Percentiles rank a stretch among this genome's conserved stretches.
These are phyloP conservation scores for Kodamaea alishanica DNA, from an alignment of 1,139 yeast species.

Conservation along the genomic window DNA sequence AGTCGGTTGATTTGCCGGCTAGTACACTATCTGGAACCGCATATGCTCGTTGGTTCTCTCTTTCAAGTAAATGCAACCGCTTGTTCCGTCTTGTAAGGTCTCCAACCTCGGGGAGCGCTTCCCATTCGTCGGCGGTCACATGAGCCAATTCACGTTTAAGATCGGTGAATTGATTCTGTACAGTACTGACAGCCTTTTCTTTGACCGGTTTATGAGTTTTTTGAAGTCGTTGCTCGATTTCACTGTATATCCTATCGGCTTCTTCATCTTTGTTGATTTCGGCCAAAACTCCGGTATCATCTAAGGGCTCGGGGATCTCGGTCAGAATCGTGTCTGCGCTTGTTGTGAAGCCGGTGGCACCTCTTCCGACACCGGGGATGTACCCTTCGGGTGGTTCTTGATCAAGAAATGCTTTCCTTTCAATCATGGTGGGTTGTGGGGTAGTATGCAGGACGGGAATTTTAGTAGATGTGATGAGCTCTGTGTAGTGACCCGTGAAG, in stretches of 20 bases:
- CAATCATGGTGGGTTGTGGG: conserved; percentile 27
- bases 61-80: conserved; percentile 60
- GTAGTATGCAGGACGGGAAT: background rate
- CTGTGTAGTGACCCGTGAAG: background rate
- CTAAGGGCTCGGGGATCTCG: conserved; percentile 31
- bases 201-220: conserved; percentile 31
- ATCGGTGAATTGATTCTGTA: conserved; percentile 36
- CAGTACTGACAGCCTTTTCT: conserved; percentile 8
- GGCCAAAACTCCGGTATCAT: conserved; percentile 32
- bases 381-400: conserved; percentile 90
- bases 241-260: conserved; percentile 68
- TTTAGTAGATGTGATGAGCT: background rate
- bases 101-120: conserved; percentile 78
- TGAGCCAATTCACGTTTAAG: conserved; percentile 59
- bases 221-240: conserved; percentile 56
- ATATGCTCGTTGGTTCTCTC: conserved; percentile 65
- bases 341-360: conserved; percentile 91
- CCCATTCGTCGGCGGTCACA: conserved; percentile 76
- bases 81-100: conserved; percentile 82
- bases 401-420: conserved; percentile 64
- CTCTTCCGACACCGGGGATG: conserved; percentile 90
- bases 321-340: conserved; percentile 68
- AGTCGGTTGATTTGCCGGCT: conserved; percentile 36
- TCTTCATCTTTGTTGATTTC: conserved; percentile 43
- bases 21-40: conserved; percentile 78